Base-by-base conservation (phyloP, 257 asterid genomes). In the Nicotiana undulata region DNA sequence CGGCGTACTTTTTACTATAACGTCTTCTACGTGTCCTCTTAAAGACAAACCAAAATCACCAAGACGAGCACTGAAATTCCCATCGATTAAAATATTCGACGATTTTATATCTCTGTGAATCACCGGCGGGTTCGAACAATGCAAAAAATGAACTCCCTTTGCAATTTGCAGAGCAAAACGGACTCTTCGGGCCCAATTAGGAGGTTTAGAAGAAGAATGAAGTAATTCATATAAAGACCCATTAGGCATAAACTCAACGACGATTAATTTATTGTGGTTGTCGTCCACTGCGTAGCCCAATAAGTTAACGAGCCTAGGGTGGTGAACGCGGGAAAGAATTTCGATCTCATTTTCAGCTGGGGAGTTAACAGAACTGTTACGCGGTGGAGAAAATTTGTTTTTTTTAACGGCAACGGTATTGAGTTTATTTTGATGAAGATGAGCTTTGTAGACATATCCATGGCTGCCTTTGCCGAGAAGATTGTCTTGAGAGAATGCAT, bases 61-160 rank as follows among this genome's bases (percentile, higher is more conserved):
- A 3, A 93, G 81, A 67, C 98, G 92, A 3, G 94, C 96, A 46
- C 85, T 84, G 63, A 63, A 90, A 1, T 76, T 81, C 32, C 83
- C 80, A 85, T 93, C 98, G 80, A 94, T 92, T 28, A 94, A 52
- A 13, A 94, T 89, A 80, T 94, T 94, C 0, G 96, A 88, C 31
- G 98, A 94, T 59, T 94, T 94, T 1, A 94, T 90, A 55, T 94
- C 98, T 67, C 98, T 83, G 82, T 94, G 98, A 55, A 93, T 91
- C 1, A 94, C 84, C 53, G 98, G 96, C 52, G 98, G 98, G 26
- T 86, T 82, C 0, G 92, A 89, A 0, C 90, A 86, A 70, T 94
- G 98, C 34, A 92, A 44, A 22, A 87, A 91, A 9, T 83, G 91
- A 81, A 93, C 89, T 79, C 95, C 98, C 84, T 87, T 70, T 9